Conservation (phyloP, 441 rosid genomes). For the Dalechampia spathulata region DNA sequence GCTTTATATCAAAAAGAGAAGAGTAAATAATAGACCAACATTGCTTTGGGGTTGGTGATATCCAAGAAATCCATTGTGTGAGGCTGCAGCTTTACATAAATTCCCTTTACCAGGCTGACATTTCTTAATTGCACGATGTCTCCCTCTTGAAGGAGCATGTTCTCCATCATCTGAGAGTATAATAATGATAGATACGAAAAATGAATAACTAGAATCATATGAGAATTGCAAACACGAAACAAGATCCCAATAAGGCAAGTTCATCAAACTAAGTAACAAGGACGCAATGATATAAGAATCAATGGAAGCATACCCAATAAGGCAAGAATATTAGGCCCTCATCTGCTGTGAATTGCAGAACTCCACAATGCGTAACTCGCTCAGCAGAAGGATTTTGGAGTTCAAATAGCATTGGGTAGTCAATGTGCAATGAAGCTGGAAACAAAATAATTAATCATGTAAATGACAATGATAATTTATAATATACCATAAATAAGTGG, state of each 20-base stretch:
- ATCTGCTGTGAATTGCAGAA: constrained; percentile 92
- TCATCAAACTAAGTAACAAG: background rate
- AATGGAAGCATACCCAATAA: constrained; percentile 90
- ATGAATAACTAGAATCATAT: too few relatives aligned
- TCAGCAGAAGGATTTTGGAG: constrained; percentile 67
- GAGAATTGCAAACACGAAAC: background rate
- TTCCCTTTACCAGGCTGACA: constrained; percentile 81
- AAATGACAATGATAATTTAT: too few relatives aligned
- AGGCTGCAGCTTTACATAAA: constrained; percentile 83
- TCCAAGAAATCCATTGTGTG: constrained; percentile 83
- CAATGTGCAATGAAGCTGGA: constrained; percentile 94
- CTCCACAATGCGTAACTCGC: constrained; percentile 90
- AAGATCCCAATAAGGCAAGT: background rate
- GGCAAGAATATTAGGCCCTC: constrained; percentile 99
- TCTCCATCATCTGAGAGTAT: constrained; percentile 97
- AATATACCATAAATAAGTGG: too few relatives aligned
- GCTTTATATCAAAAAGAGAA: too few relatives aligned
- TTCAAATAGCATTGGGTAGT: constrained; percentile 94
- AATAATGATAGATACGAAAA: too few relatives aligned
- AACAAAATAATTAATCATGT: too few relatives aligned
- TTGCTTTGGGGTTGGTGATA: constrained; percentile 91
- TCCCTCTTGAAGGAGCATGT: constrained; percentile 81
- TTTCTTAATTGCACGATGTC: constrained; percentile 69
- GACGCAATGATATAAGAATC: too few relatives aligned
- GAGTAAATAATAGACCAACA: too few relatives aligned